Evolutionary conservation across 805 yeast species (phyloP), one percentile per base, ranked within the genome.

Genomic region (Cyberlindnera xylosilytica): DNA sequence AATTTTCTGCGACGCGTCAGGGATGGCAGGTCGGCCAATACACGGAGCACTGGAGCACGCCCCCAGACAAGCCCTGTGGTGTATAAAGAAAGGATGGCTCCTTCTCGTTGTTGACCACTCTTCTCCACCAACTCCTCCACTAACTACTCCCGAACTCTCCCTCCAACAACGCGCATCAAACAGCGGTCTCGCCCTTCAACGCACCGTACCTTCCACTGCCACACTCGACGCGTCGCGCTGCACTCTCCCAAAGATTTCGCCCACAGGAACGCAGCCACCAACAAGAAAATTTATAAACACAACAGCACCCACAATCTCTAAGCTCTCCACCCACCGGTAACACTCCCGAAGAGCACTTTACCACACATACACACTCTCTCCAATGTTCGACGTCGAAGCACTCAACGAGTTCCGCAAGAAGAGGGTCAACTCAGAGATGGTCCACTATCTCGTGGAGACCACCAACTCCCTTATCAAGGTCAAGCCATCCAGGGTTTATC

Each of bases 341-440:
- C 22, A 11, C 34, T 10, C 11, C n/a, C 9, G 22, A 18, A 18
- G 9, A 19, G 23, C 12, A 15, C 6, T 23, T 8, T 6, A 12
- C 17, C 19, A 31, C 22, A 4, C 20, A 28, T 42, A 41, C 23
- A 26, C 12, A 29, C 30, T 27, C 16, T n/a, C 7, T 7, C 16
- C 31, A 35, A 69, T 69, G 73, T 66, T 72, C 10, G 72, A 69
- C 51, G 54, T 63, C 35, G 66, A 70, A 55, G 84, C 84, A 10
- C 68, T 80, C 39, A 65, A 69, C 46, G 59, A 70, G 32, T 80
- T 80, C 54, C 61, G 79, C 32, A 69, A 76, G 59, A 78, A 69
- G 53, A 76, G 82, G 17, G 83, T 80, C 37, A 64, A 69, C 32
- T 56, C 69, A 17, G 79, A 78, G 38, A 80, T 80, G 87, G 71